These are phyloP conservation scores for Musa itinerans DNA, from an alignment of 176 grass and related monocot genomes.

Conservation along the genomic window DNA sequence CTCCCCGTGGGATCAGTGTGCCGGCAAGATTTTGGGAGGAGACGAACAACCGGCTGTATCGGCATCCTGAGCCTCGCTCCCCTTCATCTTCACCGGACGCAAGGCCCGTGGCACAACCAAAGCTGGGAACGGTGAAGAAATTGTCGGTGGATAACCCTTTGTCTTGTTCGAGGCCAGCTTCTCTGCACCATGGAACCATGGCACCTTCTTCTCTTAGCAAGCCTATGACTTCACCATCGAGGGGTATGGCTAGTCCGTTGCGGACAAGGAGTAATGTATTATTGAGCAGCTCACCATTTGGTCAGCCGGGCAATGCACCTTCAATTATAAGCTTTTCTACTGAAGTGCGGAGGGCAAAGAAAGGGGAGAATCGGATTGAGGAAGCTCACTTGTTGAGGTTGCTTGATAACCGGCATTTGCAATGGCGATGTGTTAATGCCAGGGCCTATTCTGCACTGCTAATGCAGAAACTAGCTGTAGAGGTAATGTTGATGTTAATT, in stretches of 20 bases:
- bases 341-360: constrained; percentile 45
- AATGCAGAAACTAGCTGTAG: constrained; percentile 29
- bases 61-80: constrained; percentile 10
- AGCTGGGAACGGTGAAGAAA: constrained; percentile 7
- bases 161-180: constrained; percentile 10
- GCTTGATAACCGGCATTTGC: constrained; percentile 40
- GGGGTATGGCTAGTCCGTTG: constrained; percentile 37
- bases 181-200: constrained; percentile 13
- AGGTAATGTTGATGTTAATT: constrained; percentile 21
- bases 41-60: neutral
- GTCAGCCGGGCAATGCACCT: constrained; percentile 32
- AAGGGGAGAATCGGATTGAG: constrained; percentile 49
- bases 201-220: constrained; percentile 37
- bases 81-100: constrained; percentile 7
- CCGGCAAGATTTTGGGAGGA: constrained; percentile 32
- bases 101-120: constrained; percentile 11
- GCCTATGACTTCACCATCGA: constrained; percentile 12
- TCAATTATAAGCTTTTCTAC: constrained; percentile 47
- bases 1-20: constrained; percentile 26
- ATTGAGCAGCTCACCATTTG: neutral
- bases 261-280: constrained; percentile 22
- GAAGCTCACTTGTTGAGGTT: constrained; percentile 42
- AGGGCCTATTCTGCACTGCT: constrained; percentile 21
- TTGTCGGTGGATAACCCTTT: constrained; percentile 1
- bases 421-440: constrained; percentile 37